Evolutionary conservation across 2,329 filamentous ascomycete genomes (phyloP), one percentile per base, ranked within the genome.

Genomic region (Periconia sp.): DNA sequence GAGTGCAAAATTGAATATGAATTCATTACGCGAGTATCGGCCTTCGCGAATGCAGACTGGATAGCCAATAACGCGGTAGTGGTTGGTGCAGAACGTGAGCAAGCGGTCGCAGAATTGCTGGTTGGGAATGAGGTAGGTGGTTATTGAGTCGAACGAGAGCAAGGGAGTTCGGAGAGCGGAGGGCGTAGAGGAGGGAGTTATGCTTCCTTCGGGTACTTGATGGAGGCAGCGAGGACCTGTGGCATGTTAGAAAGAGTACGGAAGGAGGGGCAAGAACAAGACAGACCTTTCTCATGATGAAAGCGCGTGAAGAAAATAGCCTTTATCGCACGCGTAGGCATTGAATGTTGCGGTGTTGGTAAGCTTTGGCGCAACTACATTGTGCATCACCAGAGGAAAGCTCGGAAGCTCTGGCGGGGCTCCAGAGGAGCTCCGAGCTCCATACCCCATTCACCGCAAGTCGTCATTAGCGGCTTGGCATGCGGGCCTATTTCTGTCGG

Each of bases 1-100:
- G 31, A 97, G 78, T 46, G 90, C 91, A 65, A 97, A 96, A 71
- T 97, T 97, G 82, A 97, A 99, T 65, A 96, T 96, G 77, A 96
- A 97, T 70, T 95, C 89, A 72, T 96, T 96, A 45, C 94, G 86
- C 63, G 87, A 84, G 65, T 97, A 96, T 56, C 87, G 86, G 41
- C 85, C 81, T 52, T 91, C 83, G 9, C 67, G 56, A 64, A 97
- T 89, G 65, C 90, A 92, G 39, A 97, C 87, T 0, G 94, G 94
- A 60, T 91, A 90, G 12, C 92, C 90, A 23, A 99, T 80, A 41
- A 99, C 84, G 44, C 86, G 84, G 70, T 92, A 87, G 32, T 89
- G 87, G 68, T 86, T 86, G n/a, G 74, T 76, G 58, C 78, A 82
- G 42, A 95, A 86, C 19, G 88, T 87, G 49, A 97, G 81, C 48